A percentile compares a stretch with the other conserved stretches of the same genome.
Conservation (phyloP, 2,329 filamentous ascomycete species). For the Dryadomyces quercus-mongolicae region DNA sequence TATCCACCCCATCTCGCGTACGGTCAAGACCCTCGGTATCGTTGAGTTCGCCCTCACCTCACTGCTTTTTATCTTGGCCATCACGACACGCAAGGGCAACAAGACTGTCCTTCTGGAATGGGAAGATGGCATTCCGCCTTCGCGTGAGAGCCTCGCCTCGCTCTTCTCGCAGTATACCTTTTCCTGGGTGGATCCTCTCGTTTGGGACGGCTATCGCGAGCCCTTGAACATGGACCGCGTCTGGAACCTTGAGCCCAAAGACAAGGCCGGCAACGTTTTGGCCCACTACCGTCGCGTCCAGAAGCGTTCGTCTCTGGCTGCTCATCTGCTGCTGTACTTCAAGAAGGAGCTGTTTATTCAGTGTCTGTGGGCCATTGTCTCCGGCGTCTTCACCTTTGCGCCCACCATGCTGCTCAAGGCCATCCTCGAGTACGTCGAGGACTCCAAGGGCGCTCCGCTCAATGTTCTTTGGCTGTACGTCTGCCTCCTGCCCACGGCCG, state of each 20-base stretch:
- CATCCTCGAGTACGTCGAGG: conserved; percentile 89
- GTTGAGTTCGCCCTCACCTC: conserved; percentile 64
- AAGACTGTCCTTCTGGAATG: conserved; percentile 79
- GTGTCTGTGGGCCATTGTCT: conserved; percentile 65
- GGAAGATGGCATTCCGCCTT: conserved; percentile 79
- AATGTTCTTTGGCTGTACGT: conserved; percentile 97
- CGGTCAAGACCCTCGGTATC: conserved; percentile 53
- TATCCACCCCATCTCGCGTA: conserved; percentile 57
- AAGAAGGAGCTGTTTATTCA: conserved; percentile 64
- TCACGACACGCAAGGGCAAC: conserved; percentile 84
- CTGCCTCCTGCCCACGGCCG: conserved; percentile 74
- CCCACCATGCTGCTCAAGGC: conserved; percentile 84
- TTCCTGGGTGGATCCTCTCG: conserved; percentile 78
- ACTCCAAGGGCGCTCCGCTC: conserved; percentile 58
- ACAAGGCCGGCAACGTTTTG: conserved; percentile 75
- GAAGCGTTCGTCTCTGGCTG: conserved; percentile 66
- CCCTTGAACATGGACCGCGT: conserved; percentile 74
- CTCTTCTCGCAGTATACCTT: conserved; percentile 82
- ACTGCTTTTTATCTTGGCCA: conserved; percentile 60
- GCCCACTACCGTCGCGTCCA: conserved; percentile 75
- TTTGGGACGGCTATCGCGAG: conserved; percentile 79
- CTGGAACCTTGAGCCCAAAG: conserved; percentile 80
- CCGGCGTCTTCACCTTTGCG: conserved; percentile 76
- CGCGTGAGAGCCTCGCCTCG: conserved; percentile 76
- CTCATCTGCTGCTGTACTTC: conserved; percentile 79